phyloP scores from a whole-genome alignment of 2,329 filamentous ascomycete genomes.

The Sporothrix dimorphospora region DNA sequence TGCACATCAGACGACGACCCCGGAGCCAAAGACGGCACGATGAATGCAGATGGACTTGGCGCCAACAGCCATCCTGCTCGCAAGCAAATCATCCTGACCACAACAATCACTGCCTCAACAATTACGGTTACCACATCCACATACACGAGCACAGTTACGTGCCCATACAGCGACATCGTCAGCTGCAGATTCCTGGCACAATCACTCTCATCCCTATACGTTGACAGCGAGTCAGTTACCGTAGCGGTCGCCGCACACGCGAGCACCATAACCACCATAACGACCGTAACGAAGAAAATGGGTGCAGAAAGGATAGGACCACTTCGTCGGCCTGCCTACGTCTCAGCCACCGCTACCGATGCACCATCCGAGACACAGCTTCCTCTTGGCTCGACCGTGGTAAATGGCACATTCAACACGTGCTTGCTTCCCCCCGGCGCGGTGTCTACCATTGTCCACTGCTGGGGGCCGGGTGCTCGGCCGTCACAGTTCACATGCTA shows the following conservation, averaged over 20 bases:
- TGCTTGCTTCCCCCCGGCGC: neutral
- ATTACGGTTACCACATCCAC: neutral
- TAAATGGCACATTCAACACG: slow-evolving; percentile 1
- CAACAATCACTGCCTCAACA: neutral
- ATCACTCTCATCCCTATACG: neutral
- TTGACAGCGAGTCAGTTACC: neutral
- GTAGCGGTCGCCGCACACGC: neutral
- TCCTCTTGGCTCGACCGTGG: neutral
- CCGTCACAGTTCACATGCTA: slow-evolving; percentile 28
- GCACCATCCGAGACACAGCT: neutral
- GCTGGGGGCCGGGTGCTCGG: slow-evolving; percentile 25
- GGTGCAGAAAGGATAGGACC: no score
- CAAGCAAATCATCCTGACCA: neutral
- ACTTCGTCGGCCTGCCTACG: neutral
- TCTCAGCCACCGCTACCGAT: neutral
- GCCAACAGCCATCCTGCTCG: no score
- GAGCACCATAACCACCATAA: neutral
- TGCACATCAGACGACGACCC: neutral
- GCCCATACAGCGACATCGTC: neutral
- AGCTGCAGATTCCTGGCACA: neutral
- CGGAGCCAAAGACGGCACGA: neutral
- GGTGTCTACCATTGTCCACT: slow-evolving; percentile 16
- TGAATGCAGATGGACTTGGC: neutral
- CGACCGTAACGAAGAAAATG: neutral
- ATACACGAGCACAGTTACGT: neutral